Evolutionary conservation across 306 rosid genomes (phyloP), one percentile per base, ranked within the genome.

Genomic region (Acacia acuminata): DNA sequence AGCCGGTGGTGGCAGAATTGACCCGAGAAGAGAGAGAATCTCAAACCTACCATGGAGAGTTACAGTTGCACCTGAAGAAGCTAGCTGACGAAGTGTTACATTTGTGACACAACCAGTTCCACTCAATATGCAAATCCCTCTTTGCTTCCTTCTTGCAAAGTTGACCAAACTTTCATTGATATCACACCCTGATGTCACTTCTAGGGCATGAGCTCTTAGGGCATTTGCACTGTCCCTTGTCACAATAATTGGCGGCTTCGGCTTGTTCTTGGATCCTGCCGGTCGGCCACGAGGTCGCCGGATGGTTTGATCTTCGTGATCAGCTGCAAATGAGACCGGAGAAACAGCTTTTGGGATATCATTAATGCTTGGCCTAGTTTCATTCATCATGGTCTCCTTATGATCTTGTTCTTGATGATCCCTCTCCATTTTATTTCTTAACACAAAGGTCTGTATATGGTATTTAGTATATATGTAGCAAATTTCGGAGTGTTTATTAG

Each of bases 291-390:
- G 66, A 2, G 78, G 78, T 12, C 78, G 82, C 75, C 88, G 60
- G 58, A 66, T 20, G 40, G 87, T 55, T 77, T 15, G 20, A 16
- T 89, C 89, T 51, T 87, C 85, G 10, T 77, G 65, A 58, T 58
- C 85, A 4, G 85, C 69, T 0, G 85, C 82, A 4, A 83, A 84
- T 64, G 92, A 81, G 72, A 85, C 79, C 4, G 87, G 90, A 14
- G 78, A 34, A 76, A 83, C 87, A 24, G 85, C 85, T 68, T 82
- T 88, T 10, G 87, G 84, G 70, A 84, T 77, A 75, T 89, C 89
- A 78, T 20, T n/a, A 56, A 27, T 66, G 67, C 86, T 84, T 25
- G 89, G 82, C 81, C 44, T 81, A 50, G 67, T 87, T 47, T 80
- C 80, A 55, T 64, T 84, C 53, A 55, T 82, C 74, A 63, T 84